Conservation (phyloP, 495 filamentous ascomycete species). For the Patellaria atrata region DNA sequence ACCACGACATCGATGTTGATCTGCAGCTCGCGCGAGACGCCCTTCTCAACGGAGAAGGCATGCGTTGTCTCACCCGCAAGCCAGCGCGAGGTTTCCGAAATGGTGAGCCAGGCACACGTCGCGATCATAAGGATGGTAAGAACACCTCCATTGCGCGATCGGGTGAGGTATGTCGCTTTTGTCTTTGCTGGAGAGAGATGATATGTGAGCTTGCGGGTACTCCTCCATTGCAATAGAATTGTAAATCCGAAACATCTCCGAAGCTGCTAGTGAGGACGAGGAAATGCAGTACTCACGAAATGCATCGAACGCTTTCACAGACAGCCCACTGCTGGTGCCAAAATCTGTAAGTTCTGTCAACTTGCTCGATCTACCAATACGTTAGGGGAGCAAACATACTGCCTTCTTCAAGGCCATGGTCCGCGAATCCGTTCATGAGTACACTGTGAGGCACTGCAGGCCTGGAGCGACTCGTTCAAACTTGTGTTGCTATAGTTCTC, state of each 20-base stretch:
- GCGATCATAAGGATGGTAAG: constrained; percentile 76
- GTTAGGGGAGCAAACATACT: too few species aligned
- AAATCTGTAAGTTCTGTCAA: too few species aligned
- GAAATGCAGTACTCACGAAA: constrained; percentile 55
- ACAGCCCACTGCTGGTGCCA: constrained; percentile 49
- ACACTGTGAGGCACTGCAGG: constrained; percentile 6
- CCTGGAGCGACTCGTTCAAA: constrained; percentile 4
- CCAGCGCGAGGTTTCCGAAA: constrained; percentile 68
- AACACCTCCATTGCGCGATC: constrained; percentile 71
- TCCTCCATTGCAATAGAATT: not conserved
- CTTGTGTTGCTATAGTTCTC: too few species aligned
- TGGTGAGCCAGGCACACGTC: constrained; percentile 55
- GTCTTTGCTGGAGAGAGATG: constrained; percentile 59
- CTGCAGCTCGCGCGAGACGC: constrained; percentile 71
- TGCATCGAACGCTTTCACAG: constrained; percentile 82
- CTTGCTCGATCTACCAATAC: too few species aligned
- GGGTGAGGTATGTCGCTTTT: constrained; percentile 78
- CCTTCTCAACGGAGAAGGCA: constrained; percentile 88
- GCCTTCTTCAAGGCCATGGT: constrained; percentile 59
- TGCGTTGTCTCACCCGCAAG: constrained; percentile 69
- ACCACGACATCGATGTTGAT: constrained; percentile 92
- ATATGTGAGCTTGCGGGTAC: not conserved
- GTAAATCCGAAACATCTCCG: not conserved
- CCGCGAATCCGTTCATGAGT: constrained; percentile 55
- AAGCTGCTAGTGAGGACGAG: constrained; percentile 18